Percentiles rank a stretch among this genome's conserved stretches.
phyloP scores from a whole-genome alignment of 805 yeast genomes.

The Blastobotrys attinorum region DNA sequence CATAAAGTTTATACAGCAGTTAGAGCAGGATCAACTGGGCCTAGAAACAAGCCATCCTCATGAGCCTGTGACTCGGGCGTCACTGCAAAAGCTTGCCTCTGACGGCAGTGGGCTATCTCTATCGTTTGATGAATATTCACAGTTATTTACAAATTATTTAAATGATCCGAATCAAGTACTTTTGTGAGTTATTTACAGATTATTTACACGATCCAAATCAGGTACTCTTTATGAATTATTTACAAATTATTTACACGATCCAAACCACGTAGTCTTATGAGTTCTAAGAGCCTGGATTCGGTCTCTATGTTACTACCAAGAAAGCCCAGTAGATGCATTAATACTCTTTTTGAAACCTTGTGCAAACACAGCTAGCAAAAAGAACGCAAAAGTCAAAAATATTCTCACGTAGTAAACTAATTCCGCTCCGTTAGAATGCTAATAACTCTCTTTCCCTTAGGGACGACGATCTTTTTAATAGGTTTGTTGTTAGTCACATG shows the following conservation, averaged over 20 bases:
- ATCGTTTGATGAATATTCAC: constrained; percentile 8
- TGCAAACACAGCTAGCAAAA: too few species aligned
- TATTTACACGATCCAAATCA: background rate
- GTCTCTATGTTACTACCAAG: too few species aligned
- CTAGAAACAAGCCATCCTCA: background rate
- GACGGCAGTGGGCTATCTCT: background rate
- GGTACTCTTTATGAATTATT: too few species aligned
- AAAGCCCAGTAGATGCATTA: too few species aligned
- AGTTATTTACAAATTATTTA: background rate
- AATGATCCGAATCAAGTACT: background rate
- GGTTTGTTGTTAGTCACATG: constrained; percentile 37
- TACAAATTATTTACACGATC: background rate
- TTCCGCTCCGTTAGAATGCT: constrained; percentile 10
- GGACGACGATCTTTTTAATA: constrained; percentile 46
- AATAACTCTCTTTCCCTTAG: constrained; percentile 16
- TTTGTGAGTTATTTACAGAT: background rate
- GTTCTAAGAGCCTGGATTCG: too few species aligned
- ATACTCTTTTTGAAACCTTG: too few species aligned
- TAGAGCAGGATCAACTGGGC: background rate
- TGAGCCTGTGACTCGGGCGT: background rate
- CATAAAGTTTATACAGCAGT: background rate
- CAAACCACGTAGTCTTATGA: too few species aligned
- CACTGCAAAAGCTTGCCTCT: background rate
- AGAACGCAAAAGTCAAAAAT: too few species aligned
- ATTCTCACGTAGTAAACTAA: too few species aligned